These are phyloP conservation scores for Melampsora abietis-canadensis DNA, from an alignment of 1,284 basidiomycete genomes.

Conservation along the genomic window DNA sequence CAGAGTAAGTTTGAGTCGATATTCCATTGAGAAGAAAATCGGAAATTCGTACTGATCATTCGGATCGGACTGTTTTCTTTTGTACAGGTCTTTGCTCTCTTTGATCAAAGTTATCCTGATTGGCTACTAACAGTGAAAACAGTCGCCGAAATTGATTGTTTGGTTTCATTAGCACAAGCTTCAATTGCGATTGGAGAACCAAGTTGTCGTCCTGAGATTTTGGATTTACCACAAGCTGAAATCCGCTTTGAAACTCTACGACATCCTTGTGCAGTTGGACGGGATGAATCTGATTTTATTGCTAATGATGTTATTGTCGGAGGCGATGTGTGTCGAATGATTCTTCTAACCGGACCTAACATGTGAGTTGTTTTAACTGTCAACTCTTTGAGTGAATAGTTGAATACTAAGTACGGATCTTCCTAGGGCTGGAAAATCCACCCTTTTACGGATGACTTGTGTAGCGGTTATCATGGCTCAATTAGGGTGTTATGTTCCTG, in stretches of 20 bases:
- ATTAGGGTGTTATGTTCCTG: conserved; percentile 95
- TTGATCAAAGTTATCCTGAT: conserved; percentile 50
- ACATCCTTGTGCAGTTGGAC: conserved; percentile 64
- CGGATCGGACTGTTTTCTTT: background rate
- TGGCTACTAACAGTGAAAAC: conserved; percentile 56
- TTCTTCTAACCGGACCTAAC: conserved; percentile 90
- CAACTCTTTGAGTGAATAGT: background rate
- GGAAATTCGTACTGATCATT: background rate
- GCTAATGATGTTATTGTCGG: conserved; percentile 90
- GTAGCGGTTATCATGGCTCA: conserved; percentile 94
- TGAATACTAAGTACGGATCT: background rate
- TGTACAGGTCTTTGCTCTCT: conserved; percentile 49
- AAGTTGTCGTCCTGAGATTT: conserved; percentile 80
- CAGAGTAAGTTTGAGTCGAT: conserved; percentile 56
- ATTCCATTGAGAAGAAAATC: background rate
- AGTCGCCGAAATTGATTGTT: conserved; percentile 85
- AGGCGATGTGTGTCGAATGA: conserved; percentile 70
- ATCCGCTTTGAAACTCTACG: conserved; percentile 75
- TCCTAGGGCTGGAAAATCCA: conserved; percentile 72
- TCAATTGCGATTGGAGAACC: conserved; percentile 87
- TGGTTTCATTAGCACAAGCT: conserved; percentile 86
- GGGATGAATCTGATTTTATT: conserved; percentile 67
- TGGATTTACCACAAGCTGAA: conserved; percentile 73
- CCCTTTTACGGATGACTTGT: conserved; percentile 87
- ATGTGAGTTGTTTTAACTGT: conserved; percentile 57